These are phyloP conservation scores for Cercospora citrullina DNA, from an alignment of 2,329 filamentous ascomycete genomes.

Conservation along the genomic window DNA sequence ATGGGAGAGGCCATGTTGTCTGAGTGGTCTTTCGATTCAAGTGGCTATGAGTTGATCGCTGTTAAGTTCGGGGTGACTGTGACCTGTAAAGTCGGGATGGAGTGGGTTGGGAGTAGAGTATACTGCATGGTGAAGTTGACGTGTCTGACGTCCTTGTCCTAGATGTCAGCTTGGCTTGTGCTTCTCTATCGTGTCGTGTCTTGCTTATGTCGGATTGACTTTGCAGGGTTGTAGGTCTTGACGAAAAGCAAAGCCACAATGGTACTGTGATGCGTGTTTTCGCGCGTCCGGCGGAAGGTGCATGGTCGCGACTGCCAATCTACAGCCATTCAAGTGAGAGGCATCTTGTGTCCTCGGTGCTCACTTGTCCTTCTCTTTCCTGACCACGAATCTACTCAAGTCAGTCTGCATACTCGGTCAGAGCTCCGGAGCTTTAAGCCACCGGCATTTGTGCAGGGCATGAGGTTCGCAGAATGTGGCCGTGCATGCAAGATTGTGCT, in stretches of 20 bases:
- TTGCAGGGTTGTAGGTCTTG: not conserved
- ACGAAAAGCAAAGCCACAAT: not conserved
- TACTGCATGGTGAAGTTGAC: not conserved
- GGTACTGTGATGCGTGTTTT: too few species aligned
- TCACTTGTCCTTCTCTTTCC: not conserved
- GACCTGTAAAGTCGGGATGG: too few species aligned
- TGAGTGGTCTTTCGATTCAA: too few species aligned
- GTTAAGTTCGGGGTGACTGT: too few species aligned
- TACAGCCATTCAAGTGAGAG: too few species aligned
- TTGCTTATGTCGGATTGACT: not conserved
- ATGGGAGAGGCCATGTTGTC: not conserved
- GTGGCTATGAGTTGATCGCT: too few species aligned
- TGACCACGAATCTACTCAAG: not conserved
- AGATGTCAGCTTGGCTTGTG: not conserved
- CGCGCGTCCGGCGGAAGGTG: too few species aligned
- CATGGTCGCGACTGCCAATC: too few species aligned
- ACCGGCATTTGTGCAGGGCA: not conserved
- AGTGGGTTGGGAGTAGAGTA: not conserved
- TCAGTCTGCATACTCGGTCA: not conserved
- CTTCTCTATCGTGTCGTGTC: not conserved
- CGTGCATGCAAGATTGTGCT: not conserved
- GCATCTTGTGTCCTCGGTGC: not conserved
- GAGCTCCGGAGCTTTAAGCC: not conserved
- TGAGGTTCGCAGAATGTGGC: not conserved
- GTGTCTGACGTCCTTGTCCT: not conserved